Percentiles rank a stretch among this genome's conserved stretches.
These are phyloP conservation scores for Saccharomycopsis javanensis DNA, from an alignment of 805 yeast species.

Conservation along the genomic window DNA sequence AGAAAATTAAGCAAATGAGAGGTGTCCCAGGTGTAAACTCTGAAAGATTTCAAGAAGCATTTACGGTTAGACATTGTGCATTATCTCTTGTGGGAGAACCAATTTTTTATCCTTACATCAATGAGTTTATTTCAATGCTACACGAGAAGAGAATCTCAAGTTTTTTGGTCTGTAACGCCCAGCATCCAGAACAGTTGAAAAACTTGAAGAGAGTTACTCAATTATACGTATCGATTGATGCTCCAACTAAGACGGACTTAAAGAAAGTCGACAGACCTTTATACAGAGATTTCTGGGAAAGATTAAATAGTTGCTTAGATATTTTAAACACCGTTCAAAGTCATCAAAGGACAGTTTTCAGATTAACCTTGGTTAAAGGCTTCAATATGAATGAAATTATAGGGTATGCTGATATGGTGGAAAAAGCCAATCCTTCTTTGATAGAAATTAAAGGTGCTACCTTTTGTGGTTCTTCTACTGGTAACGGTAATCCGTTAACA, in stretches of 20 bases:
- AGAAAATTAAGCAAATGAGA: slow-evolving; percentile 86
- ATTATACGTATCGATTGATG: slow-evolving; percentile 86
- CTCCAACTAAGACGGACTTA: slow-evolving; percentile 73
- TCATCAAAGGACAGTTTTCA: slow-evolving; percentile 83
- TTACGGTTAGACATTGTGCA: slow-evolving; percentile 84
- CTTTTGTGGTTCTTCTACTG: slow-evolving; percentile 80
- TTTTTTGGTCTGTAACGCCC: slow-evolving; percentile 90
- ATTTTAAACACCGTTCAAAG: slow-evolving; percentile 62
- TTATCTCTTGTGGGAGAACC: slow-evolving; percentile 92
- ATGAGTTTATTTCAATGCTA: slow-evolving; percentile 69
- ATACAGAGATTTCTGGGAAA: slow-evolving; percentile 87
- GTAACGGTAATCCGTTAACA: slow-evolving; percentile 80
- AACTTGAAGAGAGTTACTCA: slow-evolving; percentile 73
- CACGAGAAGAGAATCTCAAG: slow-evolving; percentile 76
- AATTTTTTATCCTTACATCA: slow-evolving; percentile 84
- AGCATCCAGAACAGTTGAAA: slow-evolving; percentile 79
- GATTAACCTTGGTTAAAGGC: slow-evolving; percentile 85
- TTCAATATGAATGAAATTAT: slow-evolving; percentile 75
- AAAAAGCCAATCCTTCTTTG: slow-evolving; percentile 71
- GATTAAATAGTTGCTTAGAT: slow-evolving; percentile 71
- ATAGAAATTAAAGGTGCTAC: slow-evolving; percentile 94
- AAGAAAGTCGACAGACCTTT: slow-evolving; percentile 83
- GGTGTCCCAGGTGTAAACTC: slow-evolving; percentile 93
- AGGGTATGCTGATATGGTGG: slow-evolving; percentile 83
- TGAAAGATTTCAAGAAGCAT: slow-evolving; percentile 85